Evolutionary conservation across 2,329 filamentous ascomycete genomes (phyloP), one percentile per base, ranked within the genome.

Genomic region (Allantophomopsis cytisporea): DNA sequence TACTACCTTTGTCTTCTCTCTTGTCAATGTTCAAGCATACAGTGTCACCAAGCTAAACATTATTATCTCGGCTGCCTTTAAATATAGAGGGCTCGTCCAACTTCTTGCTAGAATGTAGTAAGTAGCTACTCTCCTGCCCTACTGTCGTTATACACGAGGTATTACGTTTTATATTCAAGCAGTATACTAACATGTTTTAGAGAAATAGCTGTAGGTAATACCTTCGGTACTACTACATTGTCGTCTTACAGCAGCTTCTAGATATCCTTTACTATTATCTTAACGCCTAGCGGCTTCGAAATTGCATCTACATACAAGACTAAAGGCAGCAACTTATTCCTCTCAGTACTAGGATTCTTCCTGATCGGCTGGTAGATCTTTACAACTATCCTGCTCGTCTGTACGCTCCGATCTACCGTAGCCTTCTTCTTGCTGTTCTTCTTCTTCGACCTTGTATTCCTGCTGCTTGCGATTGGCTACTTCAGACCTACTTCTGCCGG

Each of bases 51-150:
- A 50, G 17, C 68, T 70, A 2, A 73, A 66, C 49, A 63, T 78
- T 28, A 67, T 77, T 31, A 59, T 77, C 34, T 65, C 63, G 13
- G 54, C 69, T 15, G 72, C 73, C 6, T 73, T 70, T 49, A 73
- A 64, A 39, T 80, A 81, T 54, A 78, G 78, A 54, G 78, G 78
- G 41, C 61, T 80, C 7, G 68, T 80, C n/a, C 78, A 83, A 55
- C 60, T 82, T 52, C 60, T 80, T 38, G 75, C 76, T 36, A 78
- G 78, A 51, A 80, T 83, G 74, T 78, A 73, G 73, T 73, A 65
- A 40, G 54, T 55, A 14, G 13, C 31, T 11, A 16, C 15, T 16
- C 31, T 17, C 28, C 15, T 16, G 5, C 8, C 11, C 11, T 33
- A 12, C 15, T 11, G 5, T 33, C 15, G 31, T n/a, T 6, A 16